Conservation (phyloP, 108 stramenopile species). For the Pseudonitzschia pungens region DNA sequence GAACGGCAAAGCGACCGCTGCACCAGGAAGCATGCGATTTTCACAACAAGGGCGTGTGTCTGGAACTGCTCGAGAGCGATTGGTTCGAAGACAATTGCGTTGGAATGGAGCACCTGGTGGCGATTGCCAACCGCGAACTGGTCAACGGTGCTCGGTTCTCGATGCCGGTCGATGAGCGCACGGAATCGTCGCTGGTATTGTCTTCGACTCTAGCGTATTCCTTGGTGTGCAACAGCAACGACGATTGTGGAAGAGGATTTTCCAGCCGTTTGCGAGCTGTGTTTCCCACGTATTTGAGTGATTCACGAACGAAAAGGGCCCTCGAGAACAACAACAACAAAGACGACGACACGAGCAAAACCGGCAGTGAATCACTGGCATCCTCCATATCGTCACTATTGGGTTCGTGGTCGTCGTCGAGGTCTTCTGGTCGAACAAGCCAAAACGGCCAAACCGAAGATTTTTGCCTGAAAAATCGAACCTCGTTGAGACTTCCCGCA, state of each 20-base stretch:
- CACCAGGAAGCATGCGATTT: not conserved
- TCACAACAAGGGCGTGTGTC: not conserved
- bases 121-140: not conserved
- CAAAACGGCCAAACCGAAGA: not conserved
- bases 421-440: not conserved
- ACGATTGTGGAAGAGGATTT: not conserved
- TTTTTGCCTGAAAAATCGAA: not conserved
- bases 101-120: constrained; percentile 3
- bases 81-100: constrained; percentile 10
- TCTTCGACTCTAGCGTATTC: not conserved
- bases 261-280: not conserved
- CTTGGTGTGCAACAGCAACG: not conserved
- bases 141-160: not conserved
- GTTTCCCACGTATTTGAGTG: not conserved
- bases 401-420: too few species aligned
- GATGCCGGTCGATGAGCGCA: not conserved
- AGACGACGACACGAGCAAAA: too few species aligned
- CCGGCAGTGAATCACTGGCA: not conserved
- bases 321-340: too few species aligned
- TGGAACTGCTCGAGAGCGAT: not conserved
- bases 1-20: not conserved
- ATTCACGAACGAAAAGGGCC: not conserved
- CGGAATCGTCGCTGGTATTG: not conserved
- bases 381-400: not conserved
- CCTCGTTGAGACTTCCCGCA: constrained; percentile 10